Percentiles rank a stretch among this genome's conserved stretches.
phyloP scores from a whole-genome alignment of 2,329 filamentous ascomycete genomes.

The Trichoderma afroharzianum region DNA sequence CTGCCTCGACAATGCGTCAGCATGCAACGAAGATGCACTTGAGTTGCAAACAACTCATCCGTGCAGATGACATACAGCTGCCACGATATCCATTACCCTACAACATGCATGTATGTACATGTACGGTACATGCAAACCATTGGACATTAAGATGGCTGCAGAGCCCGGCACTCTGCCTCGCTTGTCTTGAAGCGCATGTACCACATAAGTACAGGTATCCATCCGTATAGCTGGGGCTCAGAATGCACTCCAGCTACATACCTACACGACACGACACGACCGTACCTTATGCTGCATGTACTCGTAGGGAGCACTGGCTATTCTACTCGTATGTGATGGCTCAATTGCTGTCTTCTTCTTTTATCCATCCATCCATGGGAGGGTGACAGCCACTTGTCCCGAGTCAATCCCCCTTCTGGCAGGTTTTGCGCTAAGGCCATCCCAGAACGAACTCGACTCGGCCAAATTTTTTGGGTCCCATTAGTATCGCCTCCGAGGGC shows the following conservation, averaged over 20 bases:
- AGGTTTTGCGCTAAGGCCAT: background rate
- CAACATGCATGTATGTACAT: background rate
- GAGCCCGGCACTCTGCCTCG: background rate
- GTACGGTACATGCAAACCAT: background rate
- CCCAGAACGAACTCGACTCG: background rate
- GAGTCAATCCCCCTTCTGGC: slow-evolving; percentile 9
- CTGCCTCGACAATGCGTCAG: background rate
- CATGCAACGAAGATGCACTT: slow-evolving; percentile 6
- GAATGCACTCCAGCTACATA: background rate
- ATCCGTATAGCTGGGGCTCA: background rate
- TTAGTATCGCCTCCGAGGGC: background rate
- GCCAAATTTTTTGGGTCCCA: background rate
- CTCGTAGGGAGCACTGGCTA: background rate
- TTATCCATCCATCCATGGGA: background rate
- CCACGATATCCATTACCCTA: background rate
- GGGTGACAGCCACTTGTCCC: background rate
- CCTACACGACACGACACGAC: background rate
- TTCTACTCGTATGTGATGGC: background rate
- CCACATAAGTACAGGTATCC: background rate
- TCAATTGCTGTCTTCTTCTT: background rate
- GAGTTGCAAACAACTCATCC: slow-evolving; percentile 12
- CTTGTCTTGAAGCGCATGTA: background rate
- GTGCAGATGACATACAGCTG: slow-evolving; percentile 11
- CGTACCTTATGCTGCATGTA: background rate
- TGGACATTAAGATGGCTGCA: background rate